Evolutionary conservation across 2,329 filamentous ascomycete species (phyloP), one percentile per base, ranked within the genome.

Genomic region (Aschersonia sp.): DNA sequence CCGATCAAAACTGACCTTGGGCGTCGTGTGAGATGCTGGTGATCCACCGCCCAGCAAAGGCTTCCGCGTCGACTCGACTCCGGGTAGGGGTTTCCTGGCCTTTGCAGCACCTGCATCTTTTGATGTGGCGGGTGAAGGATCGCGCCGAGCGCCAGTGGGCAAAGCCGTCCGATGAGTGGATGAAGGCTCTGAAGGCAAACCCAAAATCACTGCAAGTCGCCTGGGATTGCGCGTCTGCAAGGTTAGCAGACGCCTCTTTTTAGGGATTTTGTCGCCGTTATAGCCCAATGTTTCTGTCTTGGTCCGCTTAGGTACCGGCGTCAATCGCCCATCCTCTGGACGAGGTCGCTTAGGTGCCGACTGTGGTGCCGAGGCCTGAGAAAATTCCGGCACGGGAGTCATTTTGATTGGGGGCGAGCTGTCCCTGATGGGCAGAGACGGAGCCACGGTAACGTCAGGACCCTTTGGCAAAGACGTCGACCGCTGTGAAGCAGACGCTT

Each of bases 301-400:
- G 5, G 64, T 60, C 10, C 66, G 60, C 56, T 69, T 69, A 1
- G 64, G 57, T 30, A 58, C 61, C 1, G 66, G 66, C 1, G 58
- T 56, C 4, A 55, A 53, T 30, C 56, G 53, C 39, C 66, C 64
- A 5, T 63, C 59, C 48, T 68, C 66, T 35, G 63, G 56, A 3
- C 62, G 63, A 14, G 65, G 58, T 12, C 66, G 59, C 50, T 69
- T 69, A 31, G 53, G 49, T 6, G 54, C 55, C 11, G 58, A 51
- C 14, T 42, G 32, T 11, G 57, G 49, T 22, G 35, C 35, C 35
- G 35, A 4, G 35, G 12, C 35, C 12, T 37, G 35, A 8, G 12
- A 37, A 37, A 12, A 12, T 37, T 37, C 35, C 35, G 8, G 35
- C 35, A 12, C 35, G 48, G 43, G 10, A 51, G 48, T 46, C 50